A percentile compares a stretch with the other conserved stretches of the same genome.
Evolutionary conservation across 1,284 basidiomycete species (phyloP).

Genomic region (Ganoderma sinense): DNA sequence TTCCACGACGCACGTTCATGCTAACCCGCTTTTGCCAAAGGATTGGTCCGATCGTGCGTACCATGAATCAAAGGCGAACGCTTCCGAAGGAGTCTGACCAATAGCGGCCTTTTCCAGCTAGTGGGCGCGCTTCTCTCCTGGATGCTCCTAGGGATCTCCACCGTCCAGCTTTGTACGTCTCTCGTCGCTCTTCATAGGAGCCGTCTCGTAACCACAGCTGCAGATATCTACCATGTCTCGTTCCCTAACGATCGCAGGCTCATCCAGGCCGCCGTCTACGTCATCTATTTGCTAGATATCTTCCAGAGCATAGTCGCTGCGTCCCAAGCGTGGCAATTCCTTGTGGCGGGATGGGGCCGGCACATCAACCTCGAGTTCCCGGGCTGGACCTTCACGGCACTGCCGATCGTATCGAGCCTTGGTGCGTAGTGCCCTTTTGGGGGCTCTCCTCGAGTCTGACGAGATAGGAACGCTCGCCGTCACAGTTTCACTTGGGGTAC

Average conservation of each 20-base stretch:
- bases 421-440: background rate
- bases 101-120: background rate
- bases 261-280: slow-evolving; percentile 18
- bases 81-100: background rate
- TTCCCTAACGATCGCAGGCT: slow-evolving; percentile 12
- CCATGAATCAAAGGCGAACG: background rate
- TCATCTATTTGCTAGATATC: slow-evolving; percentile 21
- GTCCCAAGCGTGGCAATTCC: slow-evolving; percentile 7
- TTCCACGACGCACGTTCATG: background rate
- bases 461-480: background rate
- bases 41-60: slow-evolving; percentile 12
- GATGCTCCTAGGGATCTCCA: slow-evolving; percentile 22
- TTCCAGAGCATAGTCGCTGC: slow-evolving; percentile 21
- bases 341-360: slow-evolving; percentile 12
- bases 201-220: background rate
- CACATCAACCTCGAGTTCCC: slow-evolving; percentile 5
- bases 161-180: slow-evolving; percentile 22
- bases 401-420: slow-evolving; percentile 18
- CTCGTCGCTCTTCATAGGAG: background rate
- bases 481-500: slow-evolving; percentile 23
- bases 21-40: background rate
- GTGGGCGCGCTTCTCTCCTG: slow-evolving; percentile 14
- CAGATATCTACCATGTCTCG: slow-evolving; percentile 24
- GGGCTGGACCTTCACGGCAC: slow-evolving; percentile 12
- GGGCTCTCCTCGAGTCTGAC: background rate